These are phyloP conservation scores for Monosporozyma servazzii DNA, from an alignment of 805 yeast genomes.

Conservation along the genomic window DNA sequence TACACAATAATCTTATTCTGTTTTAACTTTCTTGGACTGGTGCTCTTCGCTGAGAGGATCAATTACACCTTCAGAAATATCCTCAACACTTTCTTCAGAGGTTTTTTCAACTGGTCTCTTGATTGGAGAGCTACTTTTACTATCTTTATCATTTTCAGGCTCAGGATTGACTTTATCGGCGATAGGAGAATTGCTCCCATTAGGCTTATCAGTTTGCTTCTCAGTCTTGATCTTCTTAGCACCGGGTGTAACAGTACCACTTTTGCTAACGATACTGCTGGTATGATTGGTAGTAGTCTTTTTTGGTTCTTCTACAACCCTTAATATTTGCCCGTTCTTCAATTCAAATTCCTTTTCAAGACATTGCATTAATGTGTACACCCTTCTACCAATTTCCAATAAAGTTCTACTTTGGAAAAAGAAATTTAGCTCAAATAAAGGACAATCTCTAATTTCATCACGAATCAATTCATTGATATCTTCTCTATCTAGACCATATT, in stretches of 20 bases:
- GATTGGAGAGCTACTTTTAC: neutral
- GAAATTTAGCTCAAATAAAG: conserved; percentile 80
- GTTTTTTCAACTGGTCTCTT: neutral
- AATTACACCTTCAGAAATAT: neutral
- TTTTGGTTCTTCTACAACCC: neutral
- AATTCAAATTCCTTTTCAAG: conserved; percentile 52
- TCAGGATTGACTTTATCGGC: neutral
- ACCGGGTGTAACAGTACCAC: neutral
- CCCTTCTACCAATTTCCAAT: conserved; percentile 72
- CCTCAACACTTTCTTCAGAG: neutral
- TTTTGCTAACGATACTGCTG: neutral
- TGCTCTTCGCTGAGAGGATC: neutral
- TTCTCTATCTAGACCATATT: conserved; percentile 71
- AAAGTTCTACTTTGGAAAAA: conserved; percentile 78
- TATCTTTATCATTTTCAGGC: neutral
- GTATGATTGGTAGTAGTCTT: neutral
- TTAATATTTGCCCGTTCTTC: neutral
- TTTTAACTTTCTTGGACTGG: neutral
- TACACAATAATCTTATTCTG: neutral
- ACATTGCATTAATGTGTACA: conserved; percentile 68
- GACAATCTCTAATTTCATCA: conserved; percentile 65
- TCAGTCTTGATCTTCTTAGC: neutral
- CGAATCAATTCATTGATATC: conserved; percentile 74
- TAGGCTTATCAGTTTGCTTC: neutral
- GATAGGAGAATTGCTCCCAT: neutral